These are phyloP conservation scores for Loxodes magnus DNA, from an alignment of 73 alveolate genomes.

Conservation along the genomic window DNA sequence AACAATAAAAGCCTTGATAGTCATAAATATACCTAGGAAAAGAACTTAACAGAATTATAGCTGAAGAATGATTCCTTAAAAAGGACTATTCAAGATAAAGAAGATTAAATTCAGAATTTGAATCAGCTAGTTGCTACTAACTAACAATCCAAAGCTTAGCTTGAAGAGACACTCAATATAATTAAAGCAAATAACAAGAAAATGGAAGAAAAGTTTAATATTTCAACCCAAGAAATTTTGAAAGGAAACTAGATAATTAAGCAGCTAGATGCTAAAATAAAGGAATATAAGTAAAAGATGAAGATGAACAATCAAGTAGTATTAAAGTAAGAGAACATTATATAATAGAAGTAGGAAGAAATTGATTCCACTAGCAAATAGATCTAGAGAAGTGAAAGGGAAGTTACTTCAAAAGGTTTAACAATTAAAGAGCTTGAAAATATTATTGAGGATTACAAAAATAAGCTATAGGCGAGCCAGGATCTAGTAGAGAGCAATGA, in stretches of 20 bases:
- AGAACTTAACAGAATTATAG: slow-evolving; percentile 23
- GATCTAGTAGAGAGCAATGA: no score
- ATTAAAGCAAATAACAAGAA: slow-evolving; percentile 24
- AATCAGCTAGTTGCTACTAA: slow-evolving; percentile 3
- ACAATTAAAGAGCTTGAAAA: slow-evolving; percentile 8
- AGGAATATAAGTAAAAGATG: slow-evolving; percentile 10
- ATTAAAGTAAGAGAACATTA: slow-evolving; percentile 18
- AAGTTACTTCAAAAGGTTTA: slow-evolving; percentile 16
- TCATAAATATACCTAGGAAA: slow-evolving; percentile 17
- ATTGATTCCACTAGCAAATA: slow-evolving; percentile 13
- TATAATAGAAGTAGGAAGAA: slow-evolving; percentile 18
- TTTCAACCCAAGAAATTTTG: slow-evolving; percentile 14
- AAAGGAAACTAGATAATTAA: slow-evolving; percentile 20
- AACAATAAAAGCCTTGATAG: slow-evolving; percentile 19
- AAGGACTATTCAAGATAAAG: slow-evolving; percentile 30
- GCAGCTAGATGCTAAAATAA: slow-evolving; percentile 14
- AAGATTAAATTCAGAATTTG: slow-evolving; percentile 15
- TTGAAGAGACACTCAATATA: slow-evolving; percentile 19
- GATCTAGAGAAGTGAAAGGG: slow-evolving; percentile 9
- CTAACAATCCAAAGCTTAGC: slow-evolving; percentile 14
- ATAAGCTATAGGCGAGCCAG: no score
- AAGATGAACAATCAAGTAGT: slow-evolving; percentile 20
- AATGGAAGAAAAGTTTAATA: slow-evolving; percentile 19
- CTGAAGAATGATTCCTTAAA: slow-evolving; percentile 13
- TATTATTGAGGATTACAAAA: slow-evolving; percentile 4